Conservation (phyloP, 768 basidiomycete species). For the Mrakia hoshinonis region DNA sequence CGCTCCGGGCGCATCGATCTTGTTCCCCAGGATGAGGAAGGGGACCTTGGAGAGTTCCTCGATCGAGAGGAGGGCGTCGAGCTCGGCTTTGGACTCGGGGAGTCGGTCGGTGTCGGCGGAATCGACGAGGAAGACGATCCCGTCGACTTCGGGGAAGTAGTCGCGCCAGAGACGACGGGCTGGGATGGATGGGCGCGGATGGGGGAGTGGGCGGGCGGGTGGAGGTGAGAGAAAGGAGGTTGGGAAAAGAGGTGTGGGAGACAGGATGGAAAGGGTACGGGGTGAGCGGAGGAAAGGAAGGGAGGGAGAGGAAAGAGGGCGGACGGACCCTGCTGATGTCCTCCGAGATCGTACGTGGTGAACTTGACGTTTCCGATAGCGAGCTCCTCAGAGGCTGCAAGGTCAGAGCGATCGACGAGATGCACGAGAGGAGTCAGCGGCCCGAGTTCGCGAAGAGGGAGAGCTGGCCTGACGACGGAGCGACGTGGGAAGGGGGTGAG, state of each 20-base stretch:
- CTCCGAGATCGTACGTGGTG: slow-evolving; percentile 95
- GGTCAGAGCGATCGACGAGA: not conserved
- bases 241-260: not conserved
- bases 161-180: slow-evolving; percentile 98
- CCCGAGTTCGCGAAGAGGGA: no score
- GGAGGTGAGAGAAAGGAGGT: not conserved
- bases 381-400: slow-evolving; percentile 90
- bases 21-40: slow-evolving; percentile 97
- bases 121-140: slow-evolving; percentile 96
- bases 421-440: not conserved
- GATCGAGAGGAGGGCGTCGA: slow-evolving; percentile 89
- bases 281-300: slow-evolving; percentile 1
- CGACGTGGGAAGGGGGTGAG: slow-evolving; percentile 16
- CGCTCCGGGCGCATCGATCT: slow-evolving; percentile 97
- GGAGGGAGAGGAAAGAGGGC: slow-evolving; percentile 2
- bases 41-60: slow-evolving; percentile 93
- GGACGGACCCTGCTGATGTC: slow-evolving; percentile 78
- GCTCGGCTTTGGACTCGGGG: slow-evolving; percentile 89
- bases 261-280: not conserved
- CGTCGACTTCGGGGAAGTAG: slow-evolving; percentile 99
- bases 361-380: slow-evolving; percentile 99
- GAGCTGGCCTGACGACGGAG: not conserved
- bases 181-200: slow-evolving; percentile 36
- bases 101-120: slow-evolving; percentile 95
- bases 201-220: not conserved